A percentile compares a stretch with the other conserved stretches of the same genome.
phyloP scores from a whole-genome alignment of 768 basidiomycete genomes.

The Mycena rosella region DNA sequence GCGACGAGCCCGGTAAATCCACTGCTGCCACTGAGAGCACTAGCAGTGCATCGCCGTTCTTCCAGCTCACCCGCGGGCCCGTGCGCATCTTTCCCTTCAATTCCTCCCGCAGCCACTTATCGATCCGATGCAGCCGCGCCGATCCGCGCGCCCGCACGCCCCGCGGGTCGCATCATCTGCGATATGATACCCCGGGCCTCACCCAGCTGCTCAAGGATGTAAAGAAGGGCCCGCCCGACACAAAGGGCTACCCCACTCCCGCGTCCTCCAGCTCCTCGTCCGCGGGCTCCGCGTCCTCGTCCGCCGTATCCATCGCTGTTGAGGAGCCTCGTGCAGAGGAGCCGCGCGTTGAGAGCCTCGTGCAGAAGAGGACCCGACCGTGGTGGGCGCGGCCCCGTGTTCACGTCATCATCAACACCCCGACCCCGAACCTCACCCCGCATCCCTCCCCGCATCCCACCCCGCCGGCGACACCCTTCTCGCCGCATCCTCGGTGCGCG shows the following conservation, averaged over 20 bases:
- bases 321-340: slow-evolving; percentile 7
- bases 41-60: not conserved
- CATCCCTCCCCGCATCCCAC: no score
- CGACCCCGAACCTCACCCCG: slow-evolving; percentile 82
- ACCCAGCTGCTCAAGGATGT: not conserved
- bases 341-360: no score
- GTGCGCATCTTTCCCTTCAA: not conserved
- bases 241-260: slow-evolving; percentile 28
- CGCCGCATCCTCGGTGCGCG: not conserved
- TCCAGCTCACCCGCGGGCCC: not conserved
- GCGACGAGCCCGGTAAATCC: slow-evolving; percentile 1
- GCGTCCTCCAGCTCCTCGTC: slow-evolving; percentile 20
- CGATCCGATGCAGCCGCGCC: not conserved
- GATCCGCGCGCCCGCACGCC: slow-evolving; percentile 20
- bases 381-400: slow-evolving; percentile 31
- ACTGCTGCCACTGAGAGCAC: not conserved
- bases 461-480: slow-evolving; percentile 77
- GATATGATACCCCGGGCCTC: slow-evolving; percentile 24
- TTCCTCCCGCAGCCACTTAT: not conserved
- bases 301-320: slow-evolving; percentile 29
- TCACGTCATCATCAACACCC: slow-evolving; percentile 80
- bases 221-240: no score
- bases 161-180: slow-evolving; percentile 52
- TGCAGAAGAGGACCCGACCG: not conserved
- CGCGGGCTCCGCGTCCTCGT: slow-evolving; percentile 12